phyloP scores from a whole-genome alignment of 1,139 yeast species.

The Taphrina wiesneri region DNA sequence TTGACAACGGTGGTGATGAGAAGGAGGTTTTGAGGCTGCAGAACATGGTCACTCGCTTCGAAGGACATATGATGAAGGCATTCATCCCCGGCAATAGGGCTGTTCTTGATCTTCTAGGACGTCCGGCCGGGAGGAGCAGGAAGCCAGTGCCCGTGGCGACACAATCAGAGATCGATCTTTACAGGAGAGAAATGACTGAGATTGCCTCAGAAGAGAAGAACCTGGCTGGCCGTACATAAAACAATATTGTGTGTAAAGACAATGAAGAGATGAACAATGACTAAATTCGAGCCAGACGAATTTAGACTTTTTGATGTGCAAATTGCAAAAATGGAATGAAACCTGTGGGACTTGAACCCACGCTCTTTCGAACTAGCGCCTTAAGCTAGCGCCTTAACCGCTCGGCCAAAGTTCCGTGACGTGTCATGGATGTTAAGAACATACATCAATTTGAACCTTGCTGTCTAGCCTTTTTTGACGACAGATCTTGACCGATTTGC shows the following conservation, averaged over 20 bases:
- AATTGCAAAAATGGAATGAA: background rate
- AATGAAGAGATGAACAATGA: too few species aligned
- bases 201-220: slow-evolving; percentile 18
- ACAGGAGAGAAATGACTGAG: background rate
- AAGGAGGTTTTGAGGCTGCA: slow-evolving; percentile 38
- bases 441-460: too few species aligned
- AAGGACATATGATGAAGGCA: slow-evolving; percentile 16
- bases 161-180: background rate
- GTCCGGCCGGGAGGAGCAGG: slow-evolving; percentile 4
- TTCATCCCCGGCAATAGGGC: slow-evolving; percentile 18
- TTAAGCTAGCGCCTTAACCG: slow-evolving; percentile 32
- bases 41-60: slow-evolving; percentile 36
- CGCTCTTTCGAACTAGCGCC: slow-evolving; percentile 32
- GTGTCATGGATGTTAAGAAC: too few species aligned
- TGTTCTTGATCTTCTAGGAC: slow-evolving; percentile 7
- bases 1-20: slow-evolving; percentile 40
- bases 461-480: too few species aligned
- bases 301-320: too few species aligned
- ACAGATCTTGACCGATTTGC: too few species aligned
- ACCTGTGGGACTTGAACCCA: slow-evolving; percentile 33
- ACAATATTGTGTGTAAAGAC: too few species aligned
- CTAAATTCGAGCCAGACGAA: too few species aligned
- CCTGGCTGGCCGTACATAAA: slow-evolving; percentile 1
- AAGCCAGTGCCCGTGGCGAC: slow-evolving; percentile 14
- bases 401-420: slow-evolving; percentile 33